A percentile compares a stretch with the other conserved stretches of the same genome.
These are phyloP conservation scores for Venturia asperata DNA, from an alignment of 2,329 filamentous ascomycete species.

Conservation along the genomic window DNA sequence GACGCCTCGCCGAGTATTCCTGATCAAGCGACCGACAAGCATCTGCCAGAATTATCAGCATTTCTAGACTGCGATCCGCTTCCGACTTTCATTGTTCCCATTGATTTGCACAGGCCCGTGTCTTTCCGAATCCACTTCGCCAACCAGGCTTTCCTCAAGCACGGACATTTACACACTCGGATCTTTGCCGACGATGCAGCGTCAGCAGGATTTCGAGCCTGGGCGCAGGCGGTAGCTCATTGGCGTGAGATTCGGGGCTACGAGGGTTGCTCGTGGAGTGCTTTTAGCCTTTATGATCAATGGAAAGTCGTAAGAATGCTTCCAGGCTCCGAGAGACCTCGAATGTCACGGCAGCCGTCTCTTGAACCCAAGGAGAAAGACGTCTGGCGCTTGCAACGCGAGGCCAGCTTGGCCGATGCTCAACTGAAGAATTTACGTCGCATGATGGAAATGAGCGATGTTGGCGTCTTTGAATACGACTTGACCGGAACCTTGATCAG, in stretches of 20 bases:
- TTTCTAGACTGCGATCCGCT: conserved; percentile 24
- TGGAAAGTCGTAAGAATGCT: conserved; percentile 21
- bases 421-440: conserved; percentile 24
- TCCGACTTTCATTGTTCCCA: conserved; percentile 27
- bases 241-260: conserved; percentile 22
- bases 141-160: conserved; percentile 25
- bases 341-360: neutral
- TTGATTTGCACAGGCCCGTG: conserved; percentile 18
- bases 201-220: conserved; percentile 27
- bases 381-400: conserved; percentile 1
- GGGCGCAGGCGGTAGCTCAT: conserved; percentile 25
- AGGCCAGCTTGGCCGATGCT: conserved; percentile 10
- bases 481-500: conserved; percentile 26
- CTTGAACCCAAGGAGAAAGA: conserved; percentile 23
- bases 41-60: conserved; percentile 4
- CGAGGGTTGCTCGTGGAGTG: conserved; percentile 23
- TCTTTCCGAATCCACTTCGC: conserved; percentile 25
- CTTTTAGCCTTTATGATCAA: conserved; percentile 12
- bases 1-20: neutral
- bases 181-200: conserved; percentile 21
- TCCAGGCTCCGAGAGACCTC: neutral
- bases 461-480: conserved; percentile 31
- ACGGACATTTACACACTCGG: conserved; percentile 15
- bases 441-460: conserved; percentile 33
- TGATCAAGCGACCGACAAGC: neutral